These are phyloP conservation scores for Cordyceps javanica DNA, from an alignment of 2,329 filamentous ascomycete species.

Conservation along the genomic window DNA sequence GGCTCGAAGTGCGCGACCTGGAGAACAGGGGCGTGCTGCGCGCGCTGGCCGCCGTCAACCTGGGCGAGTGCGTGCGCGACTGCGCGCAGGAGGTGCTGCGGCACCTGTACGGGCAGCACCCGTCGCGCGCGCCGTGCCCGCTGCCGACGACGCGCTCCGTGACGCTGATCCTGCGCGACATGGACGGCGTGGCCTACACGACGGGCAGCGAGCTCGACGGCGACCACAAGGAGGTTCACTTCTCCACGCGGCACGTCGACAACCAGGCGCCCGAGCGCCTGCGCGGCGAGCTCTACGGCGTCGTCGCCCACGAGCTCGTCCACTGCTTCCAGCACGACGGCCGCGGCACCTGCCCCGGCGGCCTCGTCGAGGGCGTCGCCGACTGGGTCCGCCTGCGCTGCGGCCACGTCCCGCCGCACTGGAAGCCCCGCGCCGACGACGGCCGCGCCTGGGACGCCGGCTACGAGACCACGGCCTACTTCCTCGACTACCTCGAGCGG, in stretches of 20 bases:
- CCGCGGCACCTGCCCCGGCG: conserved; percentile 56
- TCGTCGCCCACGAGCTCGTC: conserved; percentile 87
- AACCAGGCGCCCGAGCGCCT: conserved; percentile 38
- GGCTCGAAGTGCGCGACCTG: conserved; percentile 54
- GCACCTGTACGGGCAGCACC: conserved; percentile 62
- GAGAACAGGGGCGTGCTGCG: conserved; percentile 52
- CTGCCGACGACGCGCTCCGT: conserved; percentile 70
- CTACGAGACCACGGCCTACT: conserved; percentile 88
- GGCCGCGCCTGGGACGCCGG: conserved; percentile 72
- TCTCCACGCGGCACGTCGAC: conserved; percentile 70
- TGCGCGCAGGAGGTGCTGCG: conserved; percentile 64
- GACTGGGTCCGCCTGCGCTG: conserved; percentile 84
- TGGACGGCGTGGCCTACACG: conserved; percentile 86
- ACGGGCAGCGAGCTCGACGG: conserved; percentile 70
- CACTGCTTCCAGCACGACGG: conserved; percentile 88
- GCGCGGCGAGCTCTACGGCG: conserved; percentile 65
- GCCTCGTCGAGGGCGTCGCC: conserved; percentile 83
- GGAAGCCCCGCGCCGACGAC: conserved; percentile 51
- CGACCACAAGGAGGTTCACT: conserved; percentile 90
- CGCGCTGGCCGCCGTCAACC: conserved; percentile 63
- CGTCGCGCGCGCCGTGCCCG: conserved; percentile 33
- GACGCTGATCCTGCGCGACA: conserved; percentile 72
- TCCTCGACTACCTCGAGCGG: conserved; percentile 76
- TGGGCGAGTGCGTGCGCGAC: conserved; percentile 52
- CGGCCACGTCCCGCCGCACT: conserved; percentile 72